Evolutionary conservation across 2,329 filamentous ascomycete genomes (phyloP).

Genomic region (Clonostachys solani): DNA sequence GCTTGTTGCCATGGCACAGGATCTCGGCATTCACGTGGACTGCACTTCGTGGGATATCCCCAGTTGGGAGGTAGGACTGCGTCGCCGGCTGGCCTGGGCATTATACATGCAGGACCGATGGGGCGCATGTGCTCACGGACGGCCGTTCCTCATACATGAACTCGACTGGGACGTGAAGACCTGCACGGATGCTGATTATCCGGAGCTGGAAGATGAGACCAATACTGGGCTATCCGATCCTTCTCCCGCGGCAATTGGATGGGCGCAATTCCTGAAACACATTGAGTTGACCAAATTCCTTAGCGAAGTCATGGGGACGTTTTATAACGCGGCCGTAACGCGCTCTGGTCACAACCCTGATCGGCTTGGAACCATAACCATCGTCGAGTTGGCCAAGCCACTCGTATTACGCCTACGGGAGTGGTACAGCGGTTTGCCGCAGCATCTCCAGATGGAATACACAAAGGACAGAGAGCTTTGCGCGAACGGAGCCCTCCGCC

Average conservation of each 20-base stretch:
- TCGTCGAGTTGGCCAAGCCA: slow-evolving; percentile 40
- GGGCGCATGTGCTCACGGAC: slow-evolving; percentile 47
- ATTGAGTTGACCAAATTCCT: slow-evolving; percentile 37
- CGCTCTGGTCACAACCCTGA: slow-evolving; percentile 1
- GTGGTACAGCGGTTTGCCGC: slow-evolving; percentile 38
- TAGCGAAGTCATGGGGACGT: slow-evolving; percentile 29
- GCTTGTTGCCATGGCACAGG: slow-evolving; percentile 52
- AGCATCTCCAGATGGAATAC: slow-evolving; percentile 33
- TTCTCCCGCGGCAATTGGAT: slow-evolving; percentile 27
- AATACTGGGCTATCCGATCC: slow-evolving; percentile 19
- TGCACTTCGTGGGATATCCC: slow-evolving; percentile 60
- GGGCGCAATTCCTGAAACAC: slow-evolving; percentile 35
- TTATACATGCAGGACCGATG: slow-evolving; percentile 58
- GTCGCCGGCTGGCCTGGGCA: slow-evolving; percentile 60
- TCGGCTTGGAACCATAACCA: slow-evolving; percentile 4
- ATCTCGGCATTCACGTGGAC: slow-evolving; percentile 56
- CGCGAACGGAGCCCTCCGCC: slow-evolving; percentile 31
- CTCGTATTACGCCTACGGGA: slow-evolving; percentile 38
- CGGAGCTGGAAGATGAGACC: slow-evolving; percentile 16
- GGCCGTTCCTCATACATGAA: slow-evolving; percentile 42
- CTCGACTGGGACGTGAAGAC: slow-evolving; percentile 44
- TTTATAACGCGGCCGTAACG: slow-evolving; percentile 9
- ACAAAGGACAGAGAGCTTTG: slow-evolving; percentile 27
- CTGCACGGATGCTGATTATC: slow-evolving; percentile 12
- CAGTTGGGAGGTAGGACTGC: slow-evolving; percentile 56